Percentiles rank a stretch among this genome's conserved stretches.
Evolutionary conservation across 2,329 filamentous ascomycete species (phyloP).

Genomic region (Rugonectria rugulosa): DNA sequence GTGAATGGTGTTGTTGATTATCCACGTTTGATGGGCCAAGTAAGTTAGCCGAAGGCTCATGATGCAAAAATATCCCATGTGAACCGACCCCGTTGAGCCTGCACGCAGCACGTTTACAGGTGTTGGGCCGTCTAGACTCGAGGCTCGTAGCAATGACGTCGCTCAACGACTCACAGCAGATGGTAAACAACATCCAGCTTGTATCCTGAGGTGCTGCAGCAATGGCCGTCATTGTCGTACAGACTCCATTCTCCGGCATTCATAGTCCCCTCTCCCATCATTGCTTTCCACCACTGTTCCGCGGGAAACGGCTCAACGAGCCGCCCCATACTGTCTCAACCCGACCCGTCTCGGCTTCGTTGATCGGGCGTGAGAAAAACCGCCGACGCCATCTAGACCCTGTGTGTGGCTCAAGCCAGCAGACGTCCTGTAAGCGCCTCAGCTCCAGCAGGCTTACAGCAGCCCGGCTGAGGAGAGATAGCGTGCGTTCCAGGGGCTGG

Average conservation of each 20-base stretch:
- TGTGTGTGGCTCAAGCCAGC: not conserved
- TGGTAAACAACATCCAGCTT: no score
- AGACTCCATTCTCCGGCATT: conserved; percentile 8
- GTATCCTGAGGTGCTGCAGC: no score
- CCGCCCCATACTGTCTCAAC: no score
- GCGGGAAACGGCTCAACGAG: conserved; percentile 1
- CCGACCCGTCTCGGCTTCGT: not conserved
- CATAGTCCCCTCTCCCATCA: not conserved
- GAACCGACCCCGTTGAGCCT: no score
- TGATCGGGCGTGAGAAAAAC: not conserved
- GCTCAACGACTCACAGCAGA: conserved; percentile 10
- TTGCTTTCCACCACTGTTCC: not conserved
- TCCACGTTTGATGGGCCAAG: no score
- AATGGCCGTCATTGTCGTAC: not conserved
- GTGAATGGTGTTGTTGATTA: no score
- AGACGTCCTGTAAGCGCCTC: conserved; percentile 1
- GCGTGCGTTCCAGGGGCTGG: not conserved
- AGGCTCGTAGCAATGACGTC: conserved; percentile 20
- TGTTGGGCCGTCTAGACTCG: no score
- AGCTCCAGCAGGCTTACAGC: not conserved
- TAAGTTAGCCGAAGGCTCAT: no score
- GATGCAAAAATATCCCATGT: no score
- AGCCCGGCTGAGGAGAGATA: no score
- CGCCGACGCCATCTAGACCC: not conserved
- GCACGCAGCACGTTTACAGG: no score